Base-by-base conservation (phyloP, 2,329 filamentous ascomycete genomes). In the Apiospora aurea region DNA sequence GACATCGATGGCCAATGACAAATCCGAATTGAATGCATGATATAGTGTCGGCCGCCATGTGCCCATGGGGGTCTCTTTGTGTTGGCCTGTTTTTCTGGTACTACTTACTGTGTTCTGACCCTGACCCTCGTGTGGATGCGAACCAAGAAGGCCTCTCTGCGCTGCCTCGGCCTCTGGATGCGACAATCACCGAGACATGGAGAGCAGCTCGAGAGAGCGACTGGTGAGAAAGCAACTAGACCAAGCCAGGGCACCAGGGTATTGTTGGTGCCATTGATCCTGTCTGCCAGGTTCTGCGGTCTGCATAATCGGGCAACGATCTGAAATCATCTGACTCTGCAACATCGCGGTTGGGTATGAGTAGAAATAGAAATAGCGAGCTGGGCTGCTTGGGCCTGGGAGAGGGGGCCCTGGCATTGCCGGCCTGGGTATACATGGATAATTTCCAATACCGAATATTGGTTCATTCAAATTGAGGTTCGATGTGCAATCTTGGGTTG, bases 1-100 rank as follows among this genome's bases (percentile, higher is more conserved):
- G 80, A 80, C 80, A 47, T 21, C 21, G 81, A 80, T 78, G 78
- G 73, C 77, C 82, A 82, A 83, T 83, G 82, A 76, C 75, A 70
- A 76, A 74, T 73, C 70, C 72, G 67, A 68, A 29, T 75, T 73
- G 69, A 74, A 70, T 75, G 75, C 69, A 68, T 29, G 44, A 24
- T 71, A 70, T 61, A 72, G 74, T 75, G 79, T 82, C 82, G 80
- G 81, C 78, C 66, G 66, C 66, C 41, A n/a, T 26, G 41, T 44
- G n/a, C 43, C 44, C 43, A 47, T 29, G 66, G 29, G 66, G 66
- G 66, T 68, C 66, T 44, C 41, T 47, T 68, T 18, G 66, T 34
- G 66, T 68, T 44, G 66, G 41, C 44, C 41, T 68, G 66, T 44
- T 46, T 68, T 68, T 68, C 18, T 14, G 57, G 57, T 29, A 64